These are phyloP conservation scores for Mycena leptocephala DNA, from an alignment of 768 basidiomycete species.

Conservation along the genomic window DNA sequence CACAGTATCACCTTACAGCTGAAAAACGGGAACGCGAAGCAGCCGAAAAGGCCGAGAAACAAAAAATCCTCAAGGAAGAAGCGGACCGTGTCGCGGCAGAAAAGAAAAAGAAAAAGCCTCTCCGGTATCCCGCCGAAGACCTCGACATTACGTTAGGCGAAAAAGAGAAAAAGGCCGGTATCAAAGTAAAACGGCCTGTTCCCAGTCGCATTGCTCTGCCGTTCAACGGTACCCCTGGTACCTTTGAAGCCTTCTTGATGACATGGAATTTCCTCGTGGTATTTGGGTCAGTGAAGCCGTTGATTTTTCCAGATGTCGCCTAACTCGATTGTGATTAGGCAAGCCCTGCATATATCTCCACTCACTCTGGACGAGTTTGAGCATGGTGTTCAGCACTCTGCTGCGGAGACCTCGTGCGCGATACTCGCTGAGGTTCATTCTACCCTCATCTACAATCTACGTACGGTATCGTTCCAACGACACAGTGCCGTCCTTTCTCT, in stretches of 20 bases:
- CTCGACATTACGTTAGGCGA: constrained; percentile 86
- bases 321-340: constrained; percentile 60
- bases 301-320: background rate
- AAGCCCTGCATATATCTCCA: constrained; percentile 88
- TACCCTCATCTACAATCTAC: constrained; percentile 89
- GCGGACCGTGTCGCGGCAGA: constrained; percentile 81
- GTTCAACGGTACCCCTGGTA: constrained; percentile 73
- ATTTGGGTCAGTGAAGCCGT: constrained; percentile 79
- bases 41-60: constrained; percentile 78
- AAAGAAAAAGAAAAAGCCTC: constrained; percentile 90
- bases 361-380: constrained; percentile 97
- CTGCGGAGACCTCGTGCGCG: constrained; percentile 77
- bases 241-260: constrained; percentile 92
- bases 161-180: constrained; percentile 87
- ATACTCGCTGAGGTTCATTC: constrained; percentile 93
- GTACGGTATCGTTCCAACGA: constrained; percentile 85
- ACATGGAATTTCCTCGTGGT: constrained; percentile 95
- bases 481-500: constrained; percentile 85
- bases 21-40: constrained; percentile 82
- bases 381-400: constrained; percentile 85
- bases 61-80: constrained; percentile 78
- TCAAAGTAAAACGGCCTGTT: constrained; percentile 76
- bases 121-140: constrained; percentile 96
- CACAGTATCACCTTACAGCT: constrained; percentile 54
- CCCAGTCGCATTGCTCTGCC: constrained; percentile 77